Percentiles rank a stretch among this genome's conserved stretches.
These are phyloP conservation scores for Kwoniella shivajii DNA, from an alignment of 1,284 basidiomycete genomes.

Conservation along the genomic window DNA sequence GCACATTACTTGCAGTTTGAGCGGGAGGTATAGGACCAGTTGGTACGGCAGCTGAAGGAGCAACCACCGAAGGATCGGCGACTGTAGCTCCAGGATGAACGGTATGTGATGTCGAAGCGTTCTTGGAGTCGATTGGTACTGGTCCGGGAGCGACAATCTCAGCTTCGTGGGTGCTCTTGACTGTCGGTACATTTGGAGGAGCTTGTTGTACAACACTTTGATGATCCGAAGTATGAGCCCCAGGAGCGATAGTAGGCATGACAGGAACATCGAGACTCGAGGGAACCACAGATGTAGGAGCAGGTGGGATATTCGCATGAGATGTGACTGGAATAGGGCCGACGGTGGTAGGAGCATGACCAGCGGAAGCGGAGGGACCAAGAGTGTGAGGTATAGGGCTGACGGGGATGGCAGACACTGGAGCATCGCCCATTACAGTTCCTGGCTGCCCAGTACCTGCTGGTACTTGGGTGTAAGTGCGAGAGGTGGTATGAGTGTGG, in stretches of 20 bases:
- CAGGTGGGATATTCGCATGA: not conserved
- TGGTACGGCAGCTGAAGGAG: not conserved
- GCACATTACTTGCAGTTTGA: slow-evolving; percentile 15
- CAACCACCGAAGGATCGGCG: slow-evolving; percentile 4
- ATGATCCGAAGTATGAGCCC: slow-evolving; percentile 23
- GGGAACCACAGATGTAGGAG: not conserved
- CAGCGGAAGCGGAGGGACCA: slow-evolving; percentile 1
- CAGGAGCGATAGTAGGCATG: slow-evolving; percentile 6
- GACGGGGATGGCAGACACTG: no score
- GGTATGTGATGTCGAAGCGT: slow-evolving; percentile 15
- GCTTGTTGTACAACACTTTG: slow-evolving; percentile 12
- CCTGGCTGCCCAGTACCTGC: slow-evolving; percentile 10
- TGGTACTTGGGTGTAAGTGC: slow-evolving; percentile 31
- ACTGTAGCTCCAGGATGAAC: slow-evolving; percentile 5
- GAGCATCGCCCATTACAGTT: slow-evolving; percentile 15
- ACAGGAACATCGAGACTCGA: not conserved
- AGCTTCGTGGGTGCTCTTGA: slow-evolving; percentile 12
- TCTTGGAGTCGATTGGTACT: slow-evolving; percentile 13
- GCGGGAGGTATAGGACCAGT: not conserved
- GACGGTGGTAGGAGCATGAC: slow-evolving; percentile 1
- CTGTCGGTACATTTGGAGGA: slow-evolving; percentile 9
- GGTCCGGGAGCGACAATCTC: slow-evolving; percentile 3
- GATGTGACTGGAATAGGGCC: not conserved
- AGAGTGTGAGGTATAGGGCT: slow-evolving; percentile 6
- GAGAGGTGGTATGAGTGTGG: slow-evolving; percentile 36